Percentiles rank a stretch among this genome's conserved stretches.
Evolutionary conservation across 1,139 yeast genomes (phyloP).

Genomic region (Sugiyamaella pinicola): DNA sequence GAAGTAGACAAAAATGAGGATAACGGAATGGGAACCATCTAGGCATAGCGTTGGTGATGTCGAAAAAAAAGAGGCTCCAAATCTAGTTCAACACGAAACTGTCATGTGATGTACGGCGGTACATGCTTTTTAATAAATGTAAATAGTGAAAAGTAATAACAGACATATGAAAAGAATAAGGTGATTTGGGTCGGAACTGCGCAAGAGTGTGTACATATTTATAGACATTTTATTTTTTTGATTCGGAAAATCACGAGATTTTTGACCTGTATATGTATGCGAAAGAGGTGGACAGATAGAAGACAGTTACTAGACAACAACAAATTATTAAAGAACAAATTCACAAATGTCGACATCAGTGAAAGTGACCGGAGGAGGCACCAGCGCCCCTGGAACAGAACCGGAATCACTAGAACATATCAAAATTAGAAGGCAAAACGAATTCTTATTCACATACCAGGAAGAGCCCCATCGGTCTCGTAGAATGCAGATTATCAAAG

Average conservation of each 20-base stretch:
- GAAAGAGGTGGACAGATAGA: background rate
- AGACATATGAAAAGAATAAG: background rate
- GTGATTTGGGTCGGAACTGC: background rate
- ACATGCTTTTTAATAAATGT: background rate
- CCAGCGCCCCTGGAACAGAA: background rate
- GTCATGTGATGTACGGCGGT: conserved; percentile 3
- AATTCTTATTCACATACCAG: conserved; percentile 79
- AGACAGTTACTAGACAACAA: background rate
- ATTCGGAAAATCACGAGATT: background rate
- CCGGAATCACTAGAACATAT: background rate
- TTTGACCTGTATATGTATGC: background rate
- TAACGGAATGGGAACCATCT: too few relatives aligned
- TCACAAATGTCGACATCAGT: background rate
- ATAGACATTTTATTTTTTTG: background rate
- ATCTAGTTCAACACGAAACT: too few relatives aligned
- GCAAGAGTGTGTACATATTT: background rate
- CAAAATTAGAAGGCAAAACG: conserved; percentile 19
- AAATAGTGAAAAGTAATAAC: background rate
- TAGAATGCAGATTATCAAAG: conserved; percentile 69
- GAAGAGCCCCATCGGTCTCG: conserved; percentile 80
- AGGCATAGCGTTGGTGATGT: too few relatives aligned
- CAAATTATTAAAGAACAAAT: background rate
- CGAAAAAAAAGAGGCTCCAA: too few relatives aligned
- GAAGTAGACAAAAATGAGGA: too few relatives aligned
- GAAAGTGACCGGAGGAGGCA: background rate